These are phyloP conservation scores for Casuarina equisetifolia DNA, from an alignment of 306 rosid species.

Conservation along the genomic window DNA sequence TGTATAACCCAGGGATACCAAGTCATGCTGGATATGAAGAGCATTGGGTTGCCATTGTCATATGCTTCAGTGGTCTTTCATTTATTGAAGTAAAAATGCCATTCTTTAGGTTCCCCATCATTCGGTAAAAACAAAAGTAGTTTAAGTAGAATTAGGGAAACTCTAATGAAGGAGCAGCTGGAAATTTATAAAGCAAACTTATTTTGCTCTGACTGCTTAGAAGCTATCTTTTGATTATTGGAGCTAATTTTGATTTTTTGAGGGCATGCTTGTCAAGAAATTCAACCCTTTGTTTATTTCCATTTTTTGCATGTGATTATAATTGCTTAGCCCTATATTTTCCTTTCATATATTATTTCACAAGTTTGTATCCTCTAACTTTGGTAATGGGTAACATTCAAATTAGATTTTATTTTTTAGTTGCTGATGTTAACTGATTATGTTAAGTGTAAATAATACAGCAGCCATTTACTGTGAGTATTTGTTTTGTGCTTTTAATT, in stretches of 20 bases:
- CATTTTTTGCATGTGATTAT: not conserved
- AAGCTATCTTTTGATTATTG: not conserved
- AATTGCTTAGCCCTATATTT: not conserved
- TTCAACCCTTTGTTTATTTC: not conserved
- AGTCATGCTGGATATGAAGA: not conserved
- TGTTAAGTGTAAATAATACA: not conserved
- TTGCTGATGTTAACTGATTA: not conserved
- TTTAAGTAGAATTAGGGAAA: not conserved
- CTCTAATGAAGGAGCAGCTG: not conserved
- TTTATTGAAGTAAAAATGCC: not conserved
- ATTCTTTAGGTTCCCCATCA: not conserved
- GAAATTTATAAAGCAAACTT: not conserved
- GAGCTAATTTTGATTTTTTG: not conserved
- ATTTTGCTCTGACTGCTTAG: not conserved
- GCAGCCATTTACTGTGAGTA: not conserved
- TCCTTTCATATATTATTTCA: not conserved
- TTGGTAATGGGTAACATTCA: not conserved
- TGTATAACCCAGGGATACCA: not conserved
- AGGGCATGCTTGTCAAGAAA: not conserved
- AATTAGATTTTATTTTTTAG: slow-evolving; percentile 1
- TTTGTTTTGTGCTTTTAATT: slow-evolving; percentile 20
- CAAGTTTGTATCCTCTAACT: not conserved
- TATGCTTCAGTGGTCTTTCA: not conserved
- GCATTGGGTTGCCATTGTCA: not conserved
- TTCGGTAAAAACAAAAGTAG: not conserved